These are phyloP conservation scores for Smittium culicis DNA, from an alignment of 371 early-diverging fungal genomes.

Conservation along the genomic window DNA sequence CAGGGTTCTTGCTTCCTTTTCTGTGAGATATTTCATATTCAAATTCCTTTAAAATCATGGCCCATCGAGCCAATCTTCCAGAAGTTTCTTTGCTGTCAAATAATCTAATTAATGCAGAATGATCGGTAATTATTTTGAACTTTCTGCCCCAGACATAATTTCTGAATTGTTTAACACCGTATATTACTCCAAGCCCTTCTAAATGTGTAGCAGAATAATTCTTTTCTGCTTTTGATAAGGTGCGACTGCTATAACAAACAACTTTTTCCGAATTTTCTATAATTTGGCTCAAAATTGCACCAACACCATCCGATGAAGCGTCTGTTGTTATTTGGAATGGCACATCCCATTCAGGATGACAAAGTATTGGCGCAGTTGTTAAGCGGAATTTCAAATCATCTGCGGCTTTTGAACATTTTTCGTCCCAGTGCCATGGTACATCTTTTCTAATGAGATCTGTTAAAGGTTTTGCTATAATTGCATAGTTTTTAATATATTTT, in stretches of 20 bases:
- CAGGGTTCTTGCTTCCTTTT: slow-evolving; percentile 4
- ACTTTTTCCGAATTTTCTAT: neutral
- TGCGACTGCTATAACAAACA: slow-evolving; percentile 9
- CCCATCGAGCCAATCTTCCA: too few species aligned
- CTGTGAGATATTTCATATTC: too few species aligned
- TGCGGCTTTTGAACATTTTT: neutral
- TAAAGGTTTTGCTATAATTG: slow-evolving; percentile 16
- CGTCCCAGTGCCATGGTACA: neutral
- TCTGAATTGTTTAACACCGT: slow-evolving; percentile 22
- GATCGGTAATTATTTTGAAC: slow-evolving; percentile 13
- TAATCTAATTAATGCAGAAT: neutral
- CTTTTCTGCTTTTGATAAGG: slow-evolving; percentile 11
- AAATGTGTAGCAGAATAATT: slow-evolving; percentile 32
- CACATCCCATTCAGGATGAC: too few species aligned
- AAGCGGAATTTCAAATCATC: slow-evolving; percentile 9
- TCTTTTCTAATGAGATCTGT: slow-evolving; percentile 17
- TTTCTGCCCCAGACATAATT: slow-evolving; percentile 21
- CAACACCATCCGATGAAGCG: slow-evolving; percentile 30
- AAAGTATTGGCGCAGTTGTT: slow-evolving; percentile 10
- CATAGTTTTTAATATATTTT: slow-evolving; percentile 16
- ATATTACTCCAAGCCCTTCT: slow-evolving; percentile 27
- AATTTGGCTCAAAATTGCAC: slow-evolving; percentile 21
- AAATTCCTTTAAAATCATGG: too few species aligned
- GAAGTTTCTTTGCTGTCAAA: slow-evolving; percentile 1
- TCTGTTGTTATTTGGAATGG: too few species aligned